Base-by-base conservation (phyloP, 257 asterid species). In the Forsythia suspensa region DNA sequence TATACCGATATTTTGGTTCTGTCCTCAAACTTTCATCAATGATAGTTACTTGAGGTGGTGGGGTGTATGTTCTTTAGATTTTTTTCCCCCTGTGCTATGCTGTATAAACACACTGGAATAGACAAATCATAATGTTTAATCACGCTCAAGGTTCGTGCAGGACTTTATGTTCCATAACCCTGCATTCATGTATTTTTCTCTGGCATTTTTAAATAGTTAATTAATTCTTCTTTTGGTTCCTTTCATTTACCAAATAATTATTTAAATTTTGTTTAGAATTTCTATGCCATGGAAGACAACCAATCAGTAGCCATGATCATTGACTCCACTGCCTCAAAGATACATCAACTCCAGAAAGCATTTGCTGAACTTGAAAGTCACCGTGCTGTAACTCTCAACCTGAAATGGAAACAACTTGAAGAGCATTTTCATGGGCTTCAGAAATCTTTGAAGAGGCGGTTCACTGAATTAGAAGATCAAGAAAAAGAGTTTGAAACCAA, bases 341-440 rank as follows among this genome's bases (percentile, higher is more conserved):
- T 95, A 80, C 97, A 90, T 44, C 98, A 89, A 38, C 94, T 95
- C 73, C 97, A 95, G 82, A 92, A 93, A 82, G 99, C 98, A 80
- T 95, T 95, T 76, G 97, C 99, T 11, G 99, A 95, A 81, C 97
- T 93, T 65, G 99, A 93, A 82, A 92, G 96, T 82, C 98, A 95
- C 81, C 93, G 98, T 43, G 94, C 98, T 18, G 44, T 95, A 29
- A 90, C 97, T 72, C 97, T 95, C 77, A 92, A 91, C 85, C 69
- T 94, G 93, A 92, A 93, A 85, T 95, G 99, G 98, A 87, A 93
- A 77, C 99, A 95, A 84, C 95, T 95, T 42, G 99, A 95, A 81
- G 99, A 95, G 85, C 99, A 95, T 81, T 92, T 95, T 82, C 75
- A 89, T 21, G 99, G 99, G 67, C 98, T 95, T 83, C 97, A 95